Base-by-base conservation (phyloP, 169 alveolate species). In the Plasmodium vivax region DNA sequence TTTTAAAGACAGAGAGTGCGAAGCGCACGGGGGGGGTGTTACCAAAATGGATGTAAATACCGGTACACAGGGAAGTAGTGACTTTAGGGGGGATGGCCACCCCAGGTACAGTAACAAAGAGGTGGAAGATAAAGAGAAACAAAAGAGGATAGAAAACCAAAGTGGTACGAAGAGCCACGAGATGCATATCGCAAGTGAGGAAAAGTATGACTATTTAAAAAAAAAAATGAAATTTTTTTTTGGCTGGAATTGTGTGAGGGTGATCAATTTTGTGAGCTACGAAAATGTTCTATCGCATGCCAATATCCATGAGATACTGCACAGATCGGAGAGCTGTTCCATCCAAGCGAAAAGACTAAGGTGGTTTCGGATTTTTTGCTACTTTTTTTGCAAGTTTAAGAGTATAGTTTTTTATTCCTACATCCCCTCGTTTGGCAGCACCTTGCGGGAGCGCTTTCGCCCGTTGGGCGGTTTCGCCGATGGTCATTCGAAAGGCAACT, bases 221-320 rank as follows among this genome's bases (percentile, higher is more conserved):
- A 77, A 41, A 30, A 75, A 34, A 51, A 87, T 87, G 81, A n/a
- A 36, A 10, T 36, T 51, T 75, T 77, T 77, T 43, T 75, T 87
- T 75, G 87, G 82, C 27, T 77, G 62, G 80, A 87, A 87, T 16
- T 87, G 73, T 38, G 36, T 87, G 6, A 75, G 93, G 34, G 72
- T 87, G 19, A 87, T 87, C 19, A 87, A 87, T 56, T 87, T 75
- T 77, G 85, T 87, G n/a, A 87, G 93, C 68, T 87, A 87, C 16
- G 32, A 87, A 32, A 87, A 87, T 54, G 34, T 56, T 77, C 68
- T 43, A 54, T 87, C 73, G 12, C 82, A 87, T 77, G 71, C 23
- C 41, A 58, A 75, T 36, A 54, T 45, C 14, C 30, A 87, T 8
- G 45, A 9, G 47, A 36, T 19, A n/a, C 34, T 34, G 23, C 16